Percentiles rank a stretch among this genome's conserved stretches.
Conservation (phyloP, 2,329 filamentous ascomycete species). For the Phaeosphaeriaceae sp. region DNA sequence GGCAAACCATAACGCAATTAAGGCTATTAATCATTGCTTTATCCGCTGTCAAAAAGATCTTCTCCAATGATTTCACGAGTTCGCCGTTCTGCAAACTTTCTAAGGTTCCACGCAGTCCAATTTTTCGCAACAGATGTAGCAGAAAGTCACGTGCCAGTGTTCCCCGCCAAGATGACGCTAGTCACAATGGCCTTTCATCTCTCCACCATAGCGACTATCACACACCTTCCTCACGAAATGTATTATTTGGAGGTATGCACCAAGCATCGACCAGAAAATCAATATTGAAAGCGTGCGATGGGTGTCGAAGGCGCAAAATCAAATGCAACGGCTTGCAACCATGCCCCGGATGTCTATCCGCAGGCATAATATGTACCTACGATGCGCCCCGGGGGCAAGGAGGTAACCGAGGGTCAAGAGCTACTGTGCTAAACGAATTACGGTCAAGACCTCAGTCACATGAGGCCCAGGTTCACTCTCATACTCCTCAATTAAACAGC, state of each 20-base stretch:
- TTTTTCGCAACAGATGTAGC: too few species aligned
- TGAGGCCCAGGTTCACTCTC: not conserved
- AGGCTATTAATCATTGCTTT: too few species aligned
- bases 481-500: not conserved
- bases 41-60: too few species aligned
- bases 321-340: slow-evolving; percentile 75
- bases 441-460: slow-evolving; percentile 64
- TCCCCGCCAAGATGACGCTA: too few species aligned
- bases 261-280: slow-evolving; percentile 5
- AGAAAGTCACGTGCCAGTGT: too few species aligned
- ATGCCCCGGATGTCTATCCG: slow-evolving; percentile 72
- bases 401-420: slow-evolving; percentile 47
- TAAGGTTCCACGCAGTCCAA: too few species aligned
- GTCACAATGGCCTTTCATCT: not conserved
- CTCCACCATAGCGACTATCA: not conserved
- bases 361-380: slow-evolving; percentile 49
- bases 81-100: too few species aligned
- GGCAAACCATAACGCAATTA: too few species aligned
- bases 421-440: slow-evolving; percentile 77
- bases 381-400: slow-evolving; percentile 11
- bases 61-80: too few species aligned
- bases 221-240: not conserved
- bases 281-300: slow-evolving; percentile 67
- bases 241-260: not conserved
- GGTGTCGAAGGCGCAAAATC: slow-evolving; percentile 76